Evolutionary conservation across 768 basidiomycete genomes (phyloP), one percentile per base, ranked within the genome.

Genomic region (Tricholomella constricta): DNA sequence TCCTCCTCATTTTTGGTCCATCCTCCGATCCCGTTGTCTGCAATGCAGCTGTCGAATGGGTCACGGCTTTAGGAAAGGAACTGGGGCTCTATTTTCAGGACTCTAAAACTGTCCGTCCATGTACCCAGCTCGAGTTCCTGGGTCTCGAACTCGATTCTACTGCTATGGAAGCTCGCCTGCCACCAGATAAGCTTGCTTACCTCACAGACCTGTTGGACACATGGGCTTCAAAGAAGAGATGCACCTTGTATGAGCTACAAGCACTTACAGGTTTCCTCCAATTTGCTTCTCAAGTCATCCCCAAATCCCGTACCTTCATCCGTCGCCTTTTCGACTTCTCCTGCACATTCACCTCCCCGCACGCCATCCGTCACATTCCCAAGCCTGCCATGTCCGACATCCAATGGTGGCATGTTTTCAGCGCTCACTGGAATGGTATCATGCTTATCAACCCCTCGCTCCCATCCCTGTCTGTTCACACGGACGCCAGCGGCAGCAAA

Each of bases 281-380:
- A 38, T 76, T 76, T 48, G 44, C 58, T 1, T 66, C 67, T 0
- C 69, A 70, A 38, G 73, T 74, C 15, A 67, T 73, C 26, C 72
- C 70, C 0, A 45, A 35, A 10, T 66, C 66, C 0, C 59, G 61
- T 3, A 40, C 69, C 0, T 74, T 69, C 48, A 45, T 73, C 12
- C 61, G 64, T 2, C 52, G 59, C 9, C 51, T 74, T 12, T 57
- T 63, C 37, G 54, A 69, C 25, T 73, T 73, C 54, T 62, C 65
- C 1, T 41, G 53, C 4, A 60, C 56, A 4, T 72, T 71, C 55
- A 31, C 45, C 0, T 61, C 67, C 1, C 41, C 59, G 0, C 64
- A 58, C 45, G 9, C 57, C 1, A 34, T 29, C 17, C 64, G 58
- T 8, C 58, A 59, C 29, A 61, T 74, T n/a, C 64, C 71, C 2